Evolutionary conservation across 2,329 filamentous ascomycete genomes (phyloP).

Genomic region (Pyricularia grisea): DNA sequence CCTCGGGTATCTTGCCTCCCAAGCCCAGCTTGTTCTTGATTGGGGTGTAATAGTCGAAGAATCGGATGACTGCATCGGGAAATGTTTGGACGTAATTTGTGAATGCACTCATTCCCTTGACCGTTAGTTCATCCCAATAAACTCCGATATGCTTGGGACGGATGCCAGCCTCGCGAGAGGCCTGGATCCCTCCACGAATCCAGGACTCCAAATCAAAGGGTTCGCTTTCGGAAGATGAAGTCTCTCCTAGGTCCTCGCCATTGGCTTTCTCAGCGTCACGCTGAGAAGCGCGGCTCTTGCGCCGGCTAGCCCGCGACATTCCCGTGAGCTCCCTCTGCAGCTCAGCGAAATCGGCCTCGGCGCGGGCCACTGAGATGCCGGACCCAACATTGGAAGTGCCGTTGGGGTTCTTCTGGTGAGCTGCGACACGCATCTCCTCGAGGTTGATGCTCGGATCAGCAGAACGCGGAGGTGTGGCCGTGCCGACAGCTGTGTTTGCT

Average conservation of each 20-base stretch:
- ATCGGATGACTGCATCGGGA: constrained; percentile 65
- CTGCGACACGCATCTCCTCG: constrained; percentile 30
- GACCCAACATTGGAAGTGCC: constrained; percentile 29
- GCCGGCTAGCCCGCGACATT: constrained; percentile 42
- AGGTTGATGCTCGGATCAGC: constrained; percentile 16
- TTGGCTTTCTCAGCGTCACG: constrained; percentile 48
- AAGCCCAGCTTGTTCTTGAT: constrained; percentile 53
- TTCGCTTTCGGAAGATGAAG: constrained; percentile 35
- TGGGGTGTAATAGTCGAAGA: constrained; percentile 66
- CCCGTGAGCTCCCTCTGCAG: constrained; percentile 53
- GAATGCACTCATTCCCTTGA: constrained; percentile 64
- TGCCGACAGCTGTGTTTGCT: neutral
- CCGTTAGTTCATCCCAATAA: constrained; percentile 68
- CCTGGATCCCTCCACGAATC: constrained; percentile 60
- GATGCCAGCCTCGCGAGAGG: constrained; percentile 70
- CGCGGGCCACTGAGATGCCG: constrained; percentile 56
- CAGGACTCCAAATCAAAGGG: constrained; percentile 69
- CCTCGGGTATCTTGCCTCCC: constrained; percentile 59
- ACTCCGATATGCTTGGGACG: constrained; percentile 72
- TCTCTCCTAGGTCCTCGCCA: constrained; percentile 24
- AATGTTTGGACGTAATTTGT: constrained; percentile 69
- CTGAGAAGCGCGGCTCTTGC: constrained; percentile 18
- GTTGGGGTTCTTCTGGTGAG: constrained; percentile 35
- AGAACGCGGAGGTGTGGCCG: neutral
- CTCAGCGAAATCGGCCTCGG: constrained; percentile 61